Evolutionary conservation across 345 rosid species (phyloP), one percentile per base, ranked within the genome.

Genomic region (Populus simonii): DNA sequence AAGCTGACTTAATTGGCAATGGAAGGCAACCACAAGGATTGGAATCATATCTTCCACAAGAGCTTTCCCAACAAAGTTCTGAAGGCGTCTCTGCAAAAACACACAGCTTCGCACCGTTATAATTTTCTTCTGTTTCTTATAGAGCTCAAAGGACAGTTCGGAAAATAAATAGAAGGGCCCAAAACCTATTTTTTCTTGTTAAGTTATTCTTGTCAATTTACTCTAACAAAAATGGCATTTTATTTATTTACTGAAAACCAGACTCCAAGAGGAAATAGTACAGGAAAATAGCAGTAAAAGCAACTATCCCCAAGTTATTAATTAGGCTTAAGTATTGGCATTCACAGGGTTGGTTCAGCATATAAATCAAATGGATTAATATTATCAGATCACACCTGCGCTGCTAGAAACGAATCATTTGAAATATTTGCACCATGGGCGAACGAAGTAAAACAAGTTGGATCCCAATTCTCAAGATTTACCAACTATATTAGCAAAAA

Each of bases 1-100:
- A 78, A 96, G 98, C 79, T 91, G 93, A 77, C 74, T 82, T 77
- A 84, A 82, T 77, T 91, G 89, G 83, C 99, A 96, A 76, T 89
- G 94, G 84, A 88, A 92, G 69, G 97, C 98, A 72, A 83, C 98
- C 79, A 86, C 83, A 23, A 93, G 94, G 76, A 96, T 93, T 1
- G 97, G 90, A 74, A 96, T 80, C 49, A 96, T 87, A 82, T 93
- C 90, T 75, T 96, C 98, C 7, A 89, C 92, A 78, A 80, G 80
- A 66, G 98, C 91, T 84, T 92, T 96, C 80, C 82, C 90, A 36
- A 91, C 91, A 76, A 88, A 96, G 82, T 87, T 91, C 81, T 88
- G 84, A 47, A 93, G 90, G 63, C 90, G 86, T 70, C 98, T 82
- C 98, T 93, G 90, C 88, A 89, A 80, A 90, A 45, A 22, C 16